These are phyloP conservation scores for Ophiocordyceps unilateralis DNA, from an alignment of 2,329 filamentous ascomycete species.

Conservation along the genomic window DNA sequence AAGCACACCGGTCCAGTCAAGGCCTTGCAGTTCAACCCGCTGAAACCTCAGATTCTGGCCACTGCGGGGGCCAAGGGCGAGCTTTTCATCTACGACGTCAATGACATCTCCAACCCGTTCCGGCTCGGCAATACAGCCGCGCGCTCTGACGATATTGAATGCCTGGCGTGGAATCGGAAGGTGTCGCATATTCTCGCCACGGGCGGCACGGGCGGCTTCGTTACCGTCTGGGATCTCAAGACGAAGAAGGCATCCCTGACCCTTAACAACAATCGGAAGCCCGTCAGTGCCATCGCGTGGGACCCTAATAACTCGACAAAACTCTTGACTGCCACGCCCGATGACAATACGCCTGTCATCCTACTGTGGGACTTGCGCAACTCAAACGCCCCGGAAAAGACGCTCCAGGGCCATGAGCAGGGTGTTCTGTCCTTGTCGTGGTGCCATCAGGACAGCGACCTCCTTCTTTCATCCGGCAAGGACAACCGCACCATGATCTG, in stretches of 20 bases:
- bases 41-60: conserved; percentile 77
- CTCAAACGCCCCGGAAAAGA: conserved; percentile 83
- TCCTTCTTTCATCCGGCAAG: conserved; percentile 86
- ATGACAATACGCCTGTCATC: conserved; percentile 77
- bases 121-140: conserved; percentile 75
- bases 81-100: conserved; percentile 87
- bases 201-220: conserved; percentile 81
- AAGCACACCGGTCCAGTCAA: conserved; percentile 92
- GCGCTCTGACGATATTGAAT: conserved; percentile 87
- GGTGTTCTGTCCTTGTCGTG: conserved; percentile 88
- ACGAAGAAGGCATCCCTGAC: conserved; percentile 95
- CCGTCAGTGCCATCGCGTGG: conserved; percentile 92
- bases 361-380: conserved; percentile 91
- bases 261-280: conserved; percentile 85
- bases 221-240: conserved; percentile 97
- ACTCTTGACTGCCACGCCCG: conserved; percentile 78
- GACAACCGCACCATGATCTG: conserved; percentile 91
- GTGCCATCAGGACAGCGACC: conserved; percentile 79
- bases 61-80: conserved; percentile 91
- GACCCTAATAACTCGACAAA: conserved; percentile 91
- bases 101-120: conserved; percentile 77
- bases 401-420: conserved; percentile 80
- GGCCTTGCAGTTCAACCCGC: conserved; percentile 88
- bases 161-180: conserved; percentile 96
- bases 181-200: conserved; percentile 93